phyloP scores from a whole-genome alignment of 1,284 basidiomycete species.

The Fomitiporia mediterranea region DNA sequence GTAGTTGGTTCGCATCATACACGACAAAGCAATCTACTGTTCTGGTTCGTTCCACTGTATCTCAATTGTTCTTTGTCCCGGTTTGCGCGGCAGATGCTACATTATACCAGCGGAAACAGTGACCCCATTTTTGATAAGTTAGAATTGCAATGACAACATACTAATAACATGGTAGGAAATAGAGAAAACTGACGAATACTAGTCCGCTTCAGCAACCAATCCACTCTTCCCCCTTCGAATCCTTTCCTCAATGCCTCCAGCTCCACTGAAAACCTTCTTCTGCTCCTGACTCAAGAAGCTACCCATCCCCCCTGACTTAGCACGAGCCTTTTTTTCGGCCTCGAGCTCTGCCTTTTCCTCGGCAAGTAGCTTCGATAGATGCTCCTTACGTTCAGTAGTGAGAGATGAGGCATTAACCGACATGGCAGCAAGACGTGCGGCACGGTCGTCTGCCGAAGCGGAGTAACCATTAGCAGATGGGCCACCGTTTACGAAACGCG shows the following conservation, averaged over 20 bases:
- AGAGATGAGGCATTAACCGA: slow-evolving; percentile 62
- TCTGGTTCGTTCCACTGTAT: background rate
- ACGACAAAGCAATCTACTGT: too few species aligned
- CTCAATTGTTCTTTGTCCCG: background rate
- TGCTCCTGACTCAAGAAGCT: slow-evolving; percentile 67
- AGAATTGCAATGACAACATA: background rate
- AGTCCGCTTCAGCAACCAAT: slow-evolving; percentile 55
- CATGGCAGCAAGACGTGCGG: slow-evolving; percentile 86
- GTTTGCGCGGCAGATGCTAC: background rate
- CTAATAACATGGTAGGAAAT: background rate
- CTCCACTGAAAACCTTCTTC: slow-evolving; percentile 73
- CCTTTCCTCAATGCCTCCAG: slow-evolving; percentile 71
- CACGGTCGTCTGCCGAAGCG: slow-evolving; percentile 54
- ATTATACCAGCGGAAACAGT: background rate
- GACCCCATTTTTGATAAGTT: background rate
- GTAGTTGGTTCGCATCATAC: background rate
- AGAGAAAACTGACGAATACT: too few species aligned
- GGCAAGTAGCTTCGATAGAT: slow-evolving; percentile 56
- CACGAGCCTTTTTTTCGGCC: slow-evolving; percentile 55
- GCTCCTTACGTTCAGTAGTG: slow-evolving; percentile 62
- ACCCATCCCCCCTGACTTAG: slow-evolving; percentile 67
- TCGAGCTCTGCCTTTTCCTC: slow-evolving; percentile 70
- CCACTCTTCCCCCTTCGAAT: slow-evolving; percentile 63
- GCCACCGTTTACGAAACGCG: background rate
- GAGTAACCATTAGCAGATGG: slow-evolving; percentile 32